Evolutionary conservation across 2,329 filamentous ascomycete genomes (phyloP).

Genomic region (Capronia epimyces): DNA sequence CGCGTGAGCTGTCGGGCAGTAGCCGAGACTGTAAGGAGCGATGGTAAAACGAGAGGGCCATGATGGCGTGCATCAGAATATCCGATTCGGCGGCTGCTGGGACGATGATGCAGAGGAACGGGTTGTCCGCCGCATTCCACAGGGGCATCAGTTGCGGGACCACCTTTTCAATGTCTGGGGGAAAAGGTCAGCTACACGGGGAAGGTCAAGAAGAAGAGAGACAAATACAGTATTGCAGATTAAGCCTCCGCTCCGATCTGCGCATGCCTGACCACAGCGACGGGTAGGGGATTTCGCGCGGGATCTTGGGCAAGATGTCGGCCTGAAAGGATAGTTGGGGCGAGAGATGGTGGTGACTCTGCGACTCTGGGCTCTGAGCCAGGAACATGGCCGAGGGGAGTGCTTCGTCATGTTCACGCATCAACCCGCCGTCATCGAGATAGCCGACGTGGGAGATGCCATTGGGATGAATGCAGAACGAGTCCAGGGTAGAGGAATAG

Average conservation of each 20-base stretch:
- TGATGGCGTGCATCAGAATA: not conserved
- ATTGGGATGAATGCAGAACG: too few species aligned
- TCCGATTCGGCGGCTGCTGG: not conserved
- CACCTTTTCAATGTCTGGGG: not conserved
- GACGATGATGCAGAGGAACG: not conserved
- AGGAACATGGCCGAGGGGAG: not conserved
- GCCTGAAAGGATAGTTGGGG: not conserved
- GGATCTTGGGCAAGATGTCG: slow-evolving; percentile 1
- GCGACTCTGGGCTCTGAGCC: not conserved
- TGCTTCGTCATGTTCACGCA: not conserved
- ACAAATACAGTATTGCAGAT: not conserved
- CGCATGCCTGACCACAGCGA: not conserved
- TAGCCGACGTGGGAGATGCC: too few species aligned
- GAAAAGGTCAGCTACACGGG: too few species aligned
- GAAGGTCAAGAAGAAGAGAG: not conserved
- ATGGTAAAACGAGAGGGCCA: not conserved
- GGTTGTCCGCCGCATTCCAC: not conserved
- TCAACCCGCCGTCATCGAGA: too few species aligned
- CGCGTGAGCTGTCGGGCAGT: not conserved
- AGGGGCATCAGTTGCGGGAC: not conserved
- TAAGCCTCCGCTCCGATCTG: not conserved
- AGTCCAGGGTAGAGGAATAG: too few species aligned
- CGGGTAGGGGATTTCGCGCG: not conserved
- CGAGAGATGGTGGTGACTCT: not conserved
- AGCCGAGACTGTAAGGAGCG: not conserved